Evolutionary conservation across 1,139 yeast genomes (phyloP), one percentile per base, ranked within the genome.

Genomic region (Pichia sp.): DNA sequence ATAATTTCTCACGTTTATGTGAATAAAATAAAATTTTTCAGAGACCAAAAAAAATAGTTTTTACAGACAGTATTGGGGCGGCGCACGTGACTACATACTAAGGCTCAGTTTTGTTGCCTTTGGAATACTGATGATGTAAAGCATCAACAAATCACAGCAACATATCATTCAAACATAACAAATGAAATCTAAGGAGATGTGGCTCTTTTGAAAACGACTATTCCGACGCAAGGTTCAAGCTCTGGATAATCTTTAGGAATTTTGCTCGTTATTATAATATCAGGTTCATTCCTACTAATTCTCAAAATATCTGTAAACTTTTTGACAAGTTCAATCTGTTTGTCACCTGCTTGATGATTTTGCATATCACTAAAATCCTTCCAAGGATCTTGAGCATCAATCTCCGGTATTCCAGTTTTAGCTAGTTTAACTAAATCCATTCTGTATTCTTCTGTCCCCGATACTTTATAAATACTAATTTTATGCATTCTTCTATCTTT

Each of bases 341-440:
- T 33, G 11, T 34, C 41, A 5, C 47, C 42, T 10, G 40, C 34
- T 7, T 34, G 36, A 5, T 34, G 23, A 20, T 34, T 35, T 10
- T 39, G 46, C 28, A 52, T 35, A 36, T 52, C 49, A 22, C 39
- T 28, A 31, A 51, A 39, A 12, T 42, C 46, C 37, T 52, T 53
- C 58, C 59, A 55, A 7, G 44, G 43, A 24, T 54, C 56, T 17
- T 36, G 36, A 4, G 40, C 41, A 30, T 50, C 51, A 5, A 45
- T 14, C 19, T 44, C 48, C 1, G 44, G 36, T 12, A 43, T 30
- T 5, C 46, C 46, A 6, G 50, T 39, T 31, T 49, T 44, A 4
- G 40, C 38, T 10, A 54, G 32, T 21, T 48, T 47, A 25, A 50
- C 52, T n/a, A 55, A 42, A 39, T 55, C 59, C 8, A 53, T 36